Base-by-base conservation (phyloP, 768 basidiomycete species). In the Phylloporus sp. region DNA sequence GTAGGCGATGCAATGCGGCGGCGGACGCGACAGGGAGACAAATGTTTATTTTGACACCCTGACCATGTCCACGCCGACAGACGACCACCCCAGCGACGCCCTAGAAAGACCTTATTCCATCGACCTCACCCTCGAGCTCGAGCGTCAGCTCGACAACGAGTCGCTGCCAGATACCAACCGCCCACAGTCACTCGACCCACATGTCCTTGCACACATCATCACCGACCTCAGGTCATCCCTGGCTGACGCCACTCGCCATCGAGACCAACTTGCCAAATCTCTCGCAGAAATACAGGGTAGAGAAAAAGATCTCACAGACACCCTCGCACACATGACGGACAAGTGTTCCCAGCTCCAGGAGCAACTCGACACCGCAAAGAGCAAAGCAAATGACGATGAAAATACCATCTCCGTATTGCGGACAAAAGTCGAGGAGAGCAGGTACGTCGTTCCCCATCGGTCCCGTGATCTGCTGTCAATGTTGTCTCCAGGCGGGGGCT, bases 361-460 rank as follows among this genome's bases (percentile, higher is more conserved):
- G 46, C 74, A 81, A 35, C 70, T 87, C 6, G 72, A 71, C 42
- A 69, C 67, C 23, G 70, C 77, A 26, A 70, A 67, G 56, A 70
- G 61, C 55, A 80, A 78, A 58, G 71, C 71, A 38, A 77, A 73
- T 48, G 88, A 90, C 38, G 84, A 89, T 45, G 86, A 87, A 58
- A 82, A 90, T 49, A 82, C 86, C 29, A 86, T 92, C 38, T 66
- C 71, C 3, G 68, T 91, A 65, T 69, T 92, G 40, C 77, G 90
- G 28, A 73, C 79, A n/a, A 91, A 90, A 63, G 86, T 91, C 4
- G 89, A 91, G 57, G 89, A 91, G 65, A 89, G 86, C 73, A 77
- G 89, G 88, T 86, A 56, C 18, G 77, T 54, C 60, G 14, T 29
- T 39, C 26, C 18, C 34, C 23, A 31, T 1, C 8, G 10, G n/a